Percentiles rank a stretch among this genome's conserved stretches.
phyloP scores from a whole-genome alignment of 2,329 filamentous ascomycete genomes.

The Aspergillus persii region DNA sequence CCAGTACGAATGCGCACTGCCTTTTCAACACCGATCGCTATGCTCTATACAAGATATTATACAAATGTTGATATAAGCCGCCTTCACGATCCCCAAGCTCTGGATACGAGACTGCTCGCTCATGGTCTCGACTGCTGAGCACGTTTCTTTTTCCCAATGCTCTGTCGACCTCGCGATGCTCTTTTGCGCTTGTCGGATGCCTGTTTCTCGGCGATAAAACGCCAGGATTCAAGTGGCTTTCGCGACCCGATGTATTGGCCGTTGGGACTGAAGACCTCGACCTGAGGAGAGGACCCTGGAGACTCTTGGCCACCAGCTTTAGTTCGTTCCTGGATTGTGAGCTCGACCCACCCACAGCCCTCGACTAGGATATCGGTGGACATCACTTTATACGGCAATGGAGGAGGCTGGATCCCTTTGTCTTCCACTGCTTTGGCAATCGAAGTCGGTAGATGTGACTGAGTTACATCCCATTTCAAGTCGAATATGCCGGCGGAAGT shows the following conservation, averaged over 20 bases:
- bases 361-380: conserved; percentile 85
- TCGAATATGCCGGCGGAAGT: conserved; percentile 70
- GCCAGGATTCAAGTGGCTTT: conserved; percentile 34
- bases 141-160: conserved; percentile 25
- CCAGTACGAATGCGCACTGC: not conserved
- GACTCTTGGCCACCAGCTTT: conserved; percentile 36
- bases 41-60: conserved; percentile 9
- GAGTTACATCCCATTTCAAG: conserved; percentile 81
- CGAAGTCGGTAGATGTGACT: conserved; percentile 69
- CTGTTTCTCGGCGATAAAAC: conserved; percentile 31
- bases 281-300: conserved; percentile 50
- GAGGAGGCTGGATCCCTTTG: conserved; percentile 50
- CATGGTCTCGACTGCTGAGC: conserved; percentile 1
- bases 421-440: conserved; percentile 65
- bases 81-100: not conserved
- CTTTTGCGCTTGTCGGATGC: conserved; percentile 30
- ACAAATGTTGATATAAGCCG: not conserved
- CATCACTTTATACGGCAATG: conserved; percentile 74
- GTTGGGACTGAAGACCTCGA: conserved; percentile 83
- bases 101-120: not conserved
- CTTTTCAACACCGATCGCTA: conserved; percentile 16
- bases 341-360: conserved; percentile 88
- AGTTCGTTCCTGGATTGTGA: conserved; percentile 75
- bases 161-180: conserved; percentile 21
- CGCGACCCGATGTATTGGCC: conserved; percentile 69